These are phyloP conservation scores for Penicillium olsonii DNA, from an alignment of 2,329 filamentous ascomycete species.

Conservation along the genomic window DNA sequence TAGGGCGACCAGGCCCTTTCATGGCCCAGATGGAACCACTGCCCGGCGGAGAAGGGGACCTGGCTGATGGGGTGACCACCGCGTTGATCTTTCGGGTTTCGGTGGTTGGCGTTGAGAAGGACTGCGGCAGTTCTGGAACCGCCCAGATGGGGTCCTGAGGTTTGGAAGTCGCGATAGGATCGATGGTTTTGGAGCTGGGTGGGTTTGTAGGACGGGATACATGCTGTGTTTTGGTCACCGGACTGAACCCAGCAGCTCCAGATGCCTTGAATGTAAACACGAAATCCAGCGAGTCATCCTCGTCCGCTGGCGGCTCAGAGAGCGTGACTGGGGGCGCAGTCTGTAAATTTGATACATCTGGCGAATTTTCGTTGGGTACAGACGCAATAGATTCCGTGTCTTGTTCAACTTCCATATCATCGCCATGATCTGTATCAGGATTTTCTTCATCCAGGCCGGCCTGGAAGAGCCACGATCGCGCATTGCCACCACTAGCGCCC, in stretches of 20 bases:
- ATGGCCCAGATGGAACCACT: conserved; percentile 42
- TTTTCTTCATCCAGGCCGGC: conserved; percentile 19
- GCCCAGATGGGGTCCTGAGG: conserved; percentile 22
- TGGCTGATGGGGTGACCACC: conserved; percentile 11
- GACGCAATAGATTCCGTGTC: conserved; percentile 2
- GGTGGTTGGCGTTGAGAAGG: conserved; percentile 20
- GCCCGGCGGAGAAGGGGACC: conserved; percentile 35
- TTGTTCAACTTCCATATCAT: conserved; percentile 3
- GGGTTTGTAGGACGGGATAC: conserved; percentile 1
- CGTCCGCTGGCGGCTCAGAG: background rate
- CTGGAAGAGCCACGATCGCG: conserved; percentile 20
- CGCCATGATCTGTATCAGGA: conserved; percentile 3
- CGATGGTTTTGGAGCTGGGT: background rate
- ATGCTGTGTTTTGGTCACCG: background rate
- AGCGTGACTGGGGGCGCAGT: background rate
- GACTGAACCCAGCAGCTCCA: conserved; percentile 11
- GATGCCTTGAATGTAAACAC: conserved; percentile 7
- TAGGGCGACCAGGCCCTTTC: conserved; percentile 28
- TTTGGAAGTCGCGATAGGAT: conserved; percentile 2
- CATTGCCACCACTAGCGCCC: conserved; percentile 48
- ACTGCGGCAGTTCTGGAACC: conserved; percentile 20
- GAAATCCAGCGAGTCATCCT: conserved; percentile 3
- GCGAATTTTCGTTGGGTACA: background rate
- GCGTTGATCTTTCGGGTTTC: conserved; percentile 14
- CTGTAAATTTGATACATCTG: background rate